Evolutionary conservation across 257 asterid species (phyloP).

Genomic region (Lantana camara): DNA sequence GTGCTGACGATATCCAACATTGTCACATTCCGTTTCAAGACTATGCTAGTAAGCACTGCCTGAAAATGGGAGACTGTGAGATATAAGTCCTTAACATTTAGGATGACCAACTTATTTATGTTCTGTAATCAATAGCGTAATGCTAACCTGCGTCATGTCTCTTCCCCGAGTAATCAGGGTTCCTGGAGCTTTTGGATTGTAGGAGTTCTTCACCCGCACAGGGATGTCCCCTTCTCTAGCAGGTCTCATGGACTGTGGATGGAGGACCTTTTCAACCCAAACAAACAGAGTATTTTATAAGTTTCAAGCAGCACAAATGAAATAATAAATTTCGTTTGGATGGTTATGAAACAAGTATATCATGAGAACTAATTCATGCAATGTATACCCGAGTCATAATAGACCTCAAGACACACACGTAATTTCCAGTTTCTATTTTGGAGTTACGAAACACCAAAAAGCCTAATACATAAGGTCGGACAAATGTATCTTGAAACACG

Average conservation of each 20-base stretch:
- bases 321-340: background rate
- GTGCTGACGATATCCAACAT: constrained; percentile 94
- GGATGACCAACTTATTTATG: constrained; percentile 1
- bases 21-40: constrained; percentile 83
- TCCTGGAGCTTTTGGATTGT: constrained; percentile 91
- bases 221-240: constrained; percentile 96
- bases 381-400: background rate
- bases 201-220: constrained; percentile 89
- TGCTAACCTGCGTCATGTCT: constrained; percentile 78
- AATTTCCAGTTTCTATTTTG: background rate
- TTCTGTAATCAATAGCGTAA: constrained; percentile 5
- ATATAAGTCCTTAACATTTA: constrained; percentile 13
- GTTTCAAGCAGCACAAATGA: constrained; percentile 11
- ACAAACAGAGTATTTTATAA: constrained; percentile 28
- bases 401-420: background rate
- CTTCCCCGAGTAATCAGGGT: constrained; percentile 77
- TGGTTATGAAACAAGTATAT: constrained; percentile 5
- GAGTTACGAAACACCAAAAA: constrained; percentile 9
- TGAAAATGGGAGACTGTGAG: constrained; percentile 37
- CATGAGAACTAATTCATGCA: background rate
- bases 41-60: constrained; percentile 95
- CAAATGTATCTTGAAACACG: constrained; percentile 18
- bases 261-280: constrained; percentile 64
- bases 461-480: background rate
- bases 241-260: constrained; percentile 97